A percentile compares a stretch with the other conserved stretches of the same genome.
Conservation (phyloP, 257 asterid genomes). For the Solanum chilense region DNA sequence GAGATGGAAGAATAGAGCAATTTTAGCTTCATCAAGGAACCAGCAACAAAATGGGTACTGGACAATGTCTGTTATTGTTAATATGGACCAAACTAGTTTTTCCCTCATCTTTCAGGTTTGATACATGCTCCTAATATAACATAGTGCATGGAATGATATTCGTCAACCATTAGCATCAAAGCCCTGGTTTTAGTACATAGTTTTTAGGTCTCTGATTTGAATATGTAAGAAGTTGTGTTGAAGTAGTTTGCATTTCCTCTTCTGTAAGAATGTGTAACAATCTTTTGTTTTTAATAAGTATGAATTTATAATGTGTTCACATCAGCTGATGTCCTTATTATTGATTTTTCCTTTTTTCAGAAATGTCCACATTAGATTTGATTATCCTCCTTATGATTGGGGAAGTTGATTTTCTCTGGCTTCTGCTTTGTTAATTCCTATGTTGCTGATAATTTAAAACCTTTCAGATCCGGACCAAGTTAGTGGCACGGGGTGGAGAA, state of each 20-base stretch:
- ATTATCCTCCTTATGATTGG: not conserved
- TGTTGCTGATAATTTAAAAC: not conserved
- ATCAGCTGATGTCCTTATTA: not conserved
- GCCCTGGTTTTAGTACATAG: not conserved
- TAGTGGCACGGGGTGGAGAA: constrained; percentile 98
- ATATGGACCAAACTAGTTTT: not conserved
- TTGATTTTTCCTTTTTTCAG: not conserved
- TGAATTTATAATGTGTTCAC: not conserved
- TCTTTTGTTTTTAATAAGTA: not conserved
- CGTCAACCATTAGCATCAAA: not conserved
- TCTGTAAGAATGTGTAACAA: not conserved
- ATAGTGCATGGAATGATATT: not conserved
- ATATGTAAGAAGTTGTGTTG: not conserved
- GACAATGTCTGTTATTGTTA: not conserved
- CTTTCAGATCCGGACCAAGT: constrained; percentile 83
- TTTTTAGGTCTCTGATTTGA: not conserved
- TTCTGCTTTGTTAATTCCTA: not conserved
- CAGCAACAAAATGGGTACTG: not conserved
- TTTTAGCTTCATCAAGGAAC: not conserved
- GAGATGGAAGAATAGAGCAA: not conserved
- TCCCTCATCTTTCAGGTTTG: not conserved
- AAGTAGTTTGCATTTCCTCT: not conserved
- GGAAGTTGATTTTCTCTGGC: not conserved
- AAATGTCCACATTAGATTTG: not conserved
- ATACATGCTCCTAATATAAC: not conserved